Evolutionary conservation across 805 yeast genomes (phyloP).

Genomic region (Hanseniaspora pseudoguilliermondii): DNA sequence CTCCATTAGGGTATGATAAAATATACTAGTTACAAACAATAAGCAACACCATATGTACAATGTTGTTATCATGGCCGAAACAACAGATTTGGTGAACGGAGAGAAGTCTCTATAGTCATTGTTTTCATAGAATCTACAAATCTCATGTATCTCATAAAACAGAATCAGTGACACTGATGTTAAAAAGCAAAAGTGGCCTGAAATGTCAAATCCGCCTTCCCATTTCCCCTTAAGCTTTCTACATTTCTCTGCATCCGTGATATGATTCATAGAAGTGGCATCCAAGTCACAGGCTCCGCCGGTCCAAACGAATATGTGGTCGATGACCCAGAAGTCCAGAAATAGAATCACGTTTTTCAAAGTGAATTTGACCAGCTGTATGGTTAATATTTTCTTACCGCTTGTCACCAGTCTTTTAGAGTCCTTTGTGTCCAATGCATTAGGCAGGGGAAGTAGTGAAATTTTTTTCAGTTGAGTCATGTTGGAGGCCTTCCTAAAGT

Average conservation of each 20-base stretch:
- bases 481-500: background rate
- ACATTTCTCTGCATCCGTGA: slow-evolving; percentile 26
- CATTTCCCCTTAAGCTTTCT: slow-evolving; percentile 29
- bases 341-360: slow-evolving; percentile 21
- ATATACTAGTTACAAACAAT: slow-evolving; percentile 60
- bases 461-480: background rate
- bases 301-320: slow-evolving; percentile 24
- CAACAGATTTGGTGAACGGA: background rate
- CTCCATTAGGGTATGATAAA: slow-evolving; percentile 70
- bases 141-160: slow-evolving; percentile 26
- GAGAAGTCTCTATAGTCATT: slow-evolving; percentile 15
- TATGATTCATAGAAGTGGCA: slow-evolving; percentile 13
- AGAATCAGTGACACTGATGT: slow-evolving; percentile 33
- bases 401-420: background rate
- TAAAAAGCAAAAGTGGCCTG: slow-evolving; percentile 41
- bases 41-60: slow-evolving; percentile 41
- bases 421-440: slow-evolving; percentile 14
- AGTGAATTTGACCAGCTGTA: slow-evolving; percentile 21
- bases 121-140: slow-evolving; percentile 7
- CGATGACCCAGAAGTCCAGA: slow-evolving; percentile 24
- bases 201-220: slow-evolving; percentile 40
- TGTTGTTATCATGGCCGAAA: slow-evolving; percentile 3
- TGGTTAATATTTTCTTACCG: slow-evolving; percentile 14
- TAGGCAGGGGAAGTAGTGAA: background rate
- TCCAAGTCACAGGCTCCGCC: slow-evolving; percentile 27